Evolutionary conservation across 176 grass and related monocot species (phyloP), one percentile per base, ranked within the genome.

Genomic region (Raddia distichophylla): DNA sequence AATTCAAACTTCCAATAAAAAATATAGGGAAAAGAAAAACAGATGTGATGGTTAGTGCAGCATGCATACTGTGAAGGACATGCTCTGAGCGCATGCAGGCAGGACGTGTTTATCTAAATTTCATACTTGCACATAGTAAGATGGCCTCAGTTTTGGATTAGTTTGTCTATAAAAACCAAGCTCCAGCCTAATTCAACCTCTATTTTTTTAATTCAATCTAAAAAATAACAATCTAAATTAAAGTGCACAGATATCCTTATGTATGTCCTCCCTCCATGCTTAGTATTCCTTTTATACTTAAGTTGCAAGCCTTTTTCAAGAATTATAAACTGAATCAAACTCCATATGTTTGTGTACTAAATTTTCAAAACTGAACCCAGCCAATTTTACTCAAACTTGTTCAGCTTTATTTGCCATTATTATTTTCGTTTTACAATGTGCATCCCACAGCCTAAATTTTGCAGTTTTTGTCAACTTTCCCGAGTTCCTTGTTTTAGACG

Each of bases 291-390:
- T 64, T 14, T 69, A 32, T 76, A 81, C 62, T 54, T 64, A 20
- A 64, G 54, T 44, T 73, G 69, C 43, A 66, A 80, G 45, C 19
- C 10, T 63, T 70, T 65, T 67, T 53, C 61, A 74, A 69, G 46
- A 87, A 82, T 33, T 54, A 76, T n/a, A 82, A 54, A 81, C 12
- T 22, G 16, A 74, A 19, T 50, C 66, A 78, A 63, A 47, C 55
- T 43, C 46, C 42, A 77, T 49, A 77, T 16, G 0, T 3, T 37
- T 43, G 0, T 76, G 65, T 9, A 45, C 50, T 33, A 69, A 75
- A 62, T 37, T 27, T 84, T 69, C 63, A 61, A 67, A 87, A 45
- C 46, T 16, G 82, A 61, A 19, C 11, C 35, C 67, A 22, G 47
- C 15, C 5, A 0, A 17, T 82, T 54, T 10, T 76, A 43, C 16